A percentile compares a stretch with the other conserved stretches of the same genome.
Evolutionary conservation across 768 basidiomycete species (phyloP).

Genomic region (Lactifluus hygrophoroides): DNA sequence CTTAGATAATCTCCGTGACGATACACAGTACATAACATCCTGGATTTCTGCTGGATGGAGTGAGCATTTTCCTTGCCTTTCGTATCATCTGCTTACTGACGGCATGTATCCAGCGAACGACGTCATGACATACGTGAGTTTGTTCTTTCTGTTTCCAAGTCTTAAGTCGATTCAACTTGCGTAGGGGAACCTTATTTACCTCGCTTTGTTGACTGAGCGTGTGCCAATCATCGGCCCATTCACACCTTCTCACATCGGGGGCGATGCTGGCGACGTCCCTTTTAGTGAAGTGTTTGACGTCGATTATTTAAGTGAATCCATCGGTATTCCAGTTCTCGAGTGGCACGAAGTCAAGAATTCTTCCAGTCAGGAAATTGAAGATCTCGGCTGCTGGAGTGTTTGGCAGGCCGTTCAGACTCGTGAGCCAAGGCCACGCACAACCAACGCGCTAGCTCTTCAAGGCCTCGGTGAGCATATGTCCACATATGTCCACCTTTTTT

Average conservation of each 20-base stretch:
- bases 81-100: neutral
- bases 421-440: constrained; percentile 24
- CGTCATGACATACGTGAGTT: constrained; percentile 60
- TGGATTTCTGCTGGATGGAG: constrained; percentile 77
- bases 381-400: constrained; percentile 36
- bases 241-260: constrained; percentile 33
- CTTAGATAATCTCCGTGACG: constrained; percentile 52
- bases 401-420: constrained; percentile 31
- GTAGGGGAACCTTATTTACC: constrained; percentile 35
- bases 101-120: constrained; percentile 48
- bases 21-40: constrained; percentile 59
- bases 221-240: constrained; percentile 35
- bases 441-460: constrained; percentile 24
- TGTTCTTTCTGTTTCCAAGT: neutral
- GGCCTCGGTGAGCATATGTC: constrained; percentile 25
- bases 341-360: constrained; percentile 37
- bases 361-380: constrained; percentile 27
- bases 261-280: constrained; percentile 27
- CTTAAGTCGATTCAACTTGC: neutral
- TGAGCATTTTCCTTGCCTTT: constrained; percentile 17
- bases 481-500: too few relatives aligned
- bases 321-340: constrained; percentile 33
- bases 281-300: constrained; percentile 39
- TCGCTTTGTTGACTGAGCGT: constrained; percentile 32
- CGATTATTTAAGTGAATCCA: constrained; percentile 28